Evolutionary conservation across 331 rosid genomes (phyloP), one percentile per base, ranked within the genome.

Genomic region (Quercus lobata): DNA sequence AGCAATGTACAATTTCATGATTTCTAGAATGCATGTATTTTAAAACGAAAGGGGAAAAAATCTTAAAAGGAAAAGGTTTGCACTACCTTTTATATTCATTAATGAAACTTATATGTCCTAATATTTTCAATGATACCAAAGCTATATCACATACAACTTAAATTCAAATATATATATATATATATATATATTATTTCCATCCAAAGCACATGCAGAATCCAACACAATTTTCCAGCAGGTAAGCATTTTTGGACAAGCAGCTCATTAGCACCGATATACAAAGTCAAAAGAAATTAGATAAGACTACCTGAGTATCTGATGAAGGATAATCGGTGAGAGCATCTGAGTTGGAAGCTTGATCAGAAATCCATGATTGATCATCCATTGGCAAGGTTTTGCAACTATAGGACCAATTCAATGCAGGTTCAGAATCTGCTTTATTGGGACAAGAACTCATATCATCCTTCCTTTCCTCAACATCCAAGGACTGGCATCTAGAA

Each of bases 301-400:
- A 77, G 8, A 30, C 71, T 84, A 93, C 99, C 97, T 90, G 93
- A 71, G 87, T 88, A 80, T 80, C 88, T 44, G 88, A 80, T 34
- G 93, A 84, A 2, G 79, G 37, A 72, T 24, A 78, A 55, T 83
- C 80, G 72, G 87, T 69, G 53, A 72, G 69, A 4, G 30, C 32
- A 9, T 85, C 91, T 73, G 83, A 82, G 60, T 77, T 53, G 72
- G 90, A 78, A 71, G 37, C 84, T 83, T 82, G 91, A 84, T 87
- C 92, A 79, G 80, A 76, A 60, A 53, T 44, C 90, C 86, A 88
- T 37, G 89, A 85, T 70, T 71, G 90, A 61, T 68, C 21, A 70
- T 92, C 97, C 9, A 77, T 76, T 32, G 70, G 56, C 84, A 77
- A 46, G 85, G 91, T 90, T 86, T 66, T 65, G 78, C 76, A 83